These are phyloP conservation scores for Hippophae rhamnoides DNA, from an alignment of 306 rosid species.

Conservation along the genomic window DNA sequence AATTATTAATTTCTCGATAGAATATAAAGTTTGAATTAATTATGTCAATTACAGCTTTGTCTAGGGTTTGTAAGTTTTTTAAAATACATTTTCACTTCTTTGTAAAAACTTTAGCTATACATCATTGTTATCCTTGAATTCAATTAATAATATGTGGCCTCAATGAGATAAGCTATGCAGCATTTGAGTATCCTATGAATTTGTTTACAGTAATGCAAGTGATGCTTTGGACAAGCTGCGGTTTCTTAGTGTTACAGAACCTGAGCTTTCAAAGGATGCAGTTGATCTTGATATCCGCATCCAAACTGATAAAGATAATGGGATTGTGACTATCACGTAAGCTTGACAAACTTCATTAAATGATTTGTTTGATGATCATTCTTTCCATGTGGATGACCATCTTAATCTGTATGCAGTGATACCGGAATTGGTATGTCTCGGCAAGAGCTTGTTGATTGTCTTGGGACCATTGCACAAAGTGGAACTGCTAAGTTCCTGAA, in stretches of 20 bases:
- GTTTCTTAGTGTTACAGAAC: slow-evolving; percentile 72
- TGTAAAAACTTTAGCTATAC: too few species aligned
- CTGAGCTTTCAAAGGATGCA: slow-evolving; percentile 66
- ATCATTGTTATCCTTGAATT: too few species aligned
- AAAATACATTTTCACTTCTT: too few species aligned
- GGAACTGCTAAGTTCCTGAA: slow-evolving; percentile 92
- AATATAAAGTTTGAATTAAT: too few species aligned
- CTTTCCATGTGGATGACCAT: not conserved
- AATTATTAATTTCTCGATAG: too few species aligned
- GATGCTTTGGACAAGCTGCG: slow-evolving; percentile 98
- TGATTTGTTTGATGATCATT: slow-evolving; percentile 2
- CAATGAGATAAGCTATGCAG: not conserved
- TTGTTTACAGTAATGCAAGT: slow-evolving; percentile 72
- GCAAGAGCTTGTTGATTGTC: slow-evolving; percentile 88
- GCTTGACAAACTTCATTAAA: slow-evolving; percentile 7
- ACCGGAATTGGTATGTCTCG: slow-evolving; percentile 92
- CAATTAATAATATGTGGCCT: not conserved
- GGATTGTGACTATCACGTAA: slow-evolving; percentile 67
- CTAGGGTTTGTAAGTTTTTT: too few species aligned
- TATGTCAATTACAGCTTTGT: too few species aligned
- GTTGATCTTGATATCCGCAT: slow-evolving; percentile 76
- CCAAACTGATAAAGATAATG: slow-evolving; percentile 76
- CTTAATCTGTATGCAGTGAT: slow-evolving; percentile 46
- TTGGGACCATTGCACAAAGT: slow-evolving; percentile 99
- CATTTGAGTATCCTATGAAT: not conserved